Percentiles rank a stretch among this genome's conserved stretches.
Evolutionary conservation across 1,284 basidiomycete genomes (phyloP).

Genomic region (Rhodotorula sp.): DNA sequence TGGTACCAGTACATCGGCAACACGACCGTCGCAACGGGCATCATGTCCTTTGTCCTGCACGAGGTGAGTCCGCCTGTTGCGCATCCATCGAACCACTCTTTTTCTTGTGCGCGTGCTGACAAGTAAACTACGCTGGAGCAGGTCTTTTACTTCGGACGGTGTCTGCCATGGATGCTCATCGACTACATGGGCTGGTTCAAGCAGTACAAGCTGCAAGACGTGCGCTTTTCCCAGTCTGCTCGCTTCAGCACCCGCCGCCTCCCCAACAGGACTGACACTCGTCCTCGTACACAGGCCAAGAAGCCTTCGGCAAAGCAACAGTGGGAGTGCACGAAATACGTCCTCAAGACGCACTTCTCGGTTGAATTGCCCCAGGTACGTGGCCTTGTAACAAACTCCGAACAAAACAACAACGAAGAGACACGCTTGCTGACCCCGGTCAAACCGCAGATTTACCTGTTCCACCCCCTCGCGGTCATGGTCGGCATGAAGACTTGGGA

Average conservation of each 20-base stretch:
- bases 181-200: constrained; percentile 84
- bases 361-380: constrained; percentile 84
- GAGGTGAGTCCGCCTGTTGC: constrained; percentile 14
- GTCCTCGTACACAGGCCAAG: constrained; percentile 57
- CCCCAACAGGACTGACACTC: not conserved
- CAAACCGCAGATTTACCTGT: constrained; percentile 81
- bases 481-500: constrained; percentile 90
- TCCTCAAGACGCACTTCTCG: constrained; percentile 93
- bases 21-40: constrained; percentile 84
- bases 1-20: constrained; percentile 57
- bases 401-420: no score
- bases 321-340: constrained; percentile 94
- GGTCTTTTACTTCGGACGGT: constrained; percentile 96
- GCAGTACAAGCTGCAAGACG: constrained; percentile 83
- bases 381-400: not conserved
- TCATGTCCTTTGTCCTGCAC: constrained; percentile 85
- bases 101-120: not conserved
- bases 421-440: no score
- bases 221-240: not conserved
- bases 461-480: constrained; percentile 84
- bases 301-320: constrained; percentile 77
- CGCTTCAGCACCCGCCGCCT: not conserved
- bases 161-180: constrained; percentile 93
- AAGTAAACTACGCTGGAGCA: no score
- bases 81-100: not conserved